Percentiles rank a stretch among this genome's conserved stretches.
Evolutionary conservation across 2,329 filamentous ascomycete genomes (phyloP).

Genomic region (Fusarium sp.): DNA sequence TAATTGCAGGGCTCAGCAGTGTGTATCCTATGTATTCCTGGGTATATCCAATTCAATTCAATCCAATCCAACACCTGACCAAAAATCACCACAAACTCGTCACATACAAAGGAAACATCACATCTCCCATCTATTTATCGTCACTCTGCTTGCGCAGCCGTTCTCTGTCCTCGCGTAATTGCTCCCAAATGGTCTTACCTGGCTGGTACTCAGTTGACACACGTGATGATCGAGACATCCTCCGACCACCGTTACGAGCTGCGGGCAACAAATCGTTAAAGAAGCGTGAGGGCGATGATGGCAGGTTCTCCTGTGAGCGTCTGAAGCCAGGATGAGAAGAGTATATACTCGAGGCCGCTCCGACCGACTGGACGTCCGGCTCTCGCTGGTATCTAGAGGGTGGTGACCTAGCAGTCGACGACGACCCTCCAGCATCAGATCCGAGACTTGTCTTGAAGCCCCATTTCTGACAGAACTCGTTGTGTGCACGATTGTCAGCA

Average conservation of each 20-base stretch:
- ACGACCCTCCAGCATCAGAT: neutral
- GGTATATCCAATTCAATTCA: slow-evolving; percentile 28
- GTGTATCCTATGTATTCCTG: neutral
- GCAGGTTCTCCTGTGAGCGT: slow-evolving; percentile 4
- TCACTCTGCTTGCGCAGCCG: neutral
- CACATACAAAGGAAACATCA: neutral
- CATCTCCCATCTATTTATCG: slow-evolving; percentile 10
- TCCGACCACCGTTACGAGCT: neutral
- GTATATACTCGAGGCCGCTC: slow-evolving; percentile 39
- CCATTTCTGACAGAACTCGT: slow-evolving; percentile 26
- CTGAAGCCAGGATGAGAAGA: slow-evolving; percentile 36
- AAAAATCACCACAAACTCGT: slow-evolving; percentile 6
- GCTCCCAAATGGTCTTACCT: slow-evolving; percentile 1
- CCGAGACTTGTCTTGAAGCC: neutral
- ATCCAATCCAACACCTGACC: neutral
- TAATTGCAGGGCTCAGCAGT: slow-evolving; percentile 9
- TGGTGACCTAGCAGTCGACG: neutral
- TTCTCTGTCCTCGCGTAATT: slow-evolving; percentile 1
- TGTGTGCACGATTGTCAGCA: slow-evolving; percentile 18
- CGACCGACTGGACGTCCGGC: neutral
- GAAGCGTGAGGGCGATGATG: neutral
- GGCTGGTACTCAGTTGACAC: neutral
- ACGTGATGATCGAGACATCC: slow-evolving; percentile 1
- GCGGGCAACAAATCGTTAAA: neutral
- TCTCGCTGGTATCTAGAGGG: neutral